A percentile compares a stretch with the other conserved stretches of the same genome.
phyloP scores from a whole-genome alignment of 2,329 filamentous ascomycete genomes.

The Macroventuria anomochaeta region DNA sequence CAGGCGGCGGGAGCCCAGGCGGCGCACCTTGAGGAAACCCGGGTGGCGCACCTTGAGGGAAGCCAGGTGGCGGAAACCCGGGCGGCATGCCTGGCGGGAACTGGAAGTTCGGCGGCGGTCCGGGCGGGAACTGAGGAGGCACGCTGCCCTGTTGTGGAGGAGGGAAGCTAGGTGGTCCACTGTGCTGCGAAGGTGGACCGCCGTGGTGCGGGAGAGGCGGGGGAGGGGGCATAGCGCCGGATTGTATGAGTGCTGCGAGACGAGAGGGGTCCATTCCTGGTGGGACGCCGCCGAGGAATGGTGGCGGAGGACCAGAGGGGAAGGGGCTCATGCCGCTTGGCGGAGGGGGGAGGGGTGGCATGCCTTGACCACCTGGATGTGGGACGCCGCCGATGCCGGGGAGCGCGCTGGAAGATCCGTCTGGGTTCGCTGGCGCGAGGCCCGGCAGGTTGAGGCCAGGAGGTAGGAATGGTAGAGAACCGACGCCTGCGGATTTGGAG shows the following conservation, averaged over 20 bases:
- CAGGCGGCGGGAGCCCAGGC: slow-evolving; percentile 30
- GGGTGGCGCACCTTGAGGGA: slow-evolving; percentile 23
- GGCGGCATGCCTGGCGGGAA: slow-evolving; percentile 44
- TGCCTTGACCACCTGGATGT: slow-evolving; percentile 24
- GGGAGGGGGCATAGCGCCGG: slow-evolving; percentile 46
- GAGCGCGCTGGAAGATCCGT: slow-evolving; percentile 55
- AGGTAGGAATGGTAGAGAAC: slow-evolving; percentile 62
- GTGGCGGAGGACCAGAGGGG: slow-evolving; percentile 24
- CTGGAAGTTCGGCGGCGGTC: slow-evolving; percentile 45
- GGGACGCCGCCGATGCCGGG: slow-evolving; percentile 56
- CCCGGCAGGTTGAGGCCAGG: slow-evolving; percentile 59
- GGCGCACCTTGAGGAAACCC: slow-evolving; percentile 20
- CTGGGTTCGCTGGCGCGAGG: slow-evolving; percentile 40
- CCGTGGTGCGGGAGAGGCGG: slow-evolving; percentile 38
- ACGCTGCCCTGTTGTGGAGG: slow-evolving; percentile 21
- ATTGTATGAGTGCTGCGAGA: slow-evolving; percentile 45
- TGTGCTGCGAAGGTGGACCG: slow-evolving; percentile 27
- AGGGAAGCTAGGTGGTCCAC: slow-evolving; percentile 32
- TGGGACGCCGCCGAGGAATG: slow-evolving; percentile 30
- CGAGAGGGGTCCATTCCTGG: slow-evolving; percentile 39
- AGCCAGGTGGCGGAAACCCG: slow-evolving; percentile 28
- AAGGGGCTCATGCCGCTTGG: slow-evolving; percentile 30
- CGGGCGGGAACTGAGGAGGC: slow-evolving; percentile 39
- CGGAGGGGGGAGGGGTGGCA: slow-evolving; percentile 35
- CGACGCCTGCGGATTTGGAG: slow-evolving; percentile 57